Conservation (phyloP, 228 moss, liverwort and hornwort species). For the Sphagnum fallax region DNA sequence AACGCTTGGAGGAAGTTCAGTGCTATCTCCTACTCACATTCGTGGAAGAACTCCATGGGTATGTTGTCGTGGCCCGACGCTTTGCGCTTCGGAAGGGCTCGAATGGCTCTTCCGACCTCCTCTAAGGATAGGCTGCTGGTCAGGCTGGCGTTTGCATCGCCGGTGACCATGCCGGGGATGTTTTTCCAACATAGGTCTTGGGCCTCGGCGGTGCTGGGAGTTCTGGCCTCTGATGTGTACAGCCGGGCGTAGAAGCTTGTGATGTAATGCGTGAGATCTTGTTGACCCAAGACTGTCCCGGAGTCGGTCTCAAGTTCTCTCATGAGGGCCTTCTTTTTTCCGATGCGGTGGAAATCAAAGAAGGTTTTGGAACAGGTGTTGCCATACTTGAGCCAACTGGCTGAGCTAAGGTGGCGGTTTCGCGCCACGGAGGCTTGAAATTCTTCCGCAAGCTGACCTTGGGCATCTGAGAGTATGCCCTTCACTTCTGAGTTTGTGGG, state of each 20-base stretch:
- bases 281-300: not conserved
- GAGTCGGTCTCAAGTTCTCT: not conserved
- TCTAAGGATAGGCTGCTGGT: accelerated
- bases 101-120: not conserved
- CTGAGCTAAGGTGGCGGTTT: not conserved
- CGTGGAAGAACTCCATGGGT: not conserved
- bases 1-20: no score
- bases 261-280: not conserved
- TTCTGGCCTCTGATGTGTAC: accelerated
- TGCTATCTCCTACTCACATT: no score
- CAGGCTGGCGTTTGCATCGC: accelerated
- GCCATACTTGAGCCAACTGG: not conserved
- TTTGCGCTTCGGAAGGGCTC: not conserved
- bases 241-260: not conserved
- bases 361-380: not conserved
- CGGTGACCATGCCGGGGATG: not conserved
- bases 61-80: not conserved
- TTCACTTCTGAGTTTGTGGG: not conserved
- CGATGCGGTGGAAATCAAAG: not conserved
- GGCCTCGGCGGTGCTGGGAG: accelerated
- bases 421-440: not conserved
- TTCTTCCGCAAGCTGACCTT: not conserved
- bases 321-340: not conserved
- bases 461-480: not conserved
- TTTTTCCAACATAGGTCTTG: not conserved